Evolutionary conservation across 2,329 filamentous ascomycete species (phyloP).

Genomic region (Curvularia sp.): DNA sequence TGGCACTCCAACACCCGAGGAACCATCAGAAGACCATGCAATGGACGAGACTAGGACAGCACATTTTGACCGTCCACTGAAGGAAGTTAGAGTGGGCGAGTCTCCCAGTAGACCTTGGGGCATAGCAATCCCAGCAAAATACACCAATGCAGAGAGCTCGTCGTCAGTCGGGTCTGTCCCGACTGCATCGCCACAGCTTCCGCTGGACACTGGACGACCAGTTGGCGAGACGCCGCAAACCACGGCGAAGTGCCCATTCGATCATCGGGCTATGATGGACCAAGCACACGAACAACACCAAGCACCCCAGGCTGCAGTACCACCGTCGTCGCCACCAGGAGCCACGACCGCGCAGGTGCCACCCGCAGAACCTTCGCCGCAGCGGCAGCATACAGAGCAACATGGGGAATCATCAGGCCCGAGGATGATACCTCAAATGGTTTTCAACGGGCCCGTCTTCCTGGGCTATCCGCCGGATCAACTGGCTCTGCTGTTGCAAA

Average conservation of each 20-base stretch:
- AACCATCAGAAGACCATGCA: constrained; percentile 47
- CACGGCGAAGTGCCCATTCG: constrained; percentile 47
- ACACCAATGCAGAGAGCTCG: constrained; percentile 50
- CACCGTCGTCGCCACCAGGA: constrained; percentile 23
- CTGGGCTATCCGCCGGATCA: constrained; percentile 72
- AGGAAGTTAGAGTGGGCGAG: constrained; percentile 91
- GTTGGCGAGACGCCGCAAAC: constrained; percentile 38
- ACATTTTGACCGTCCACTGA: constrained; percentile 83
- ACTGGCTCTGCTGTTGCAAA: constrained; percentile 44
- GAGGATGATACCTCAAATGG: constrained; percentile 67
- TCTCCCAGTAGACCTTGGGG: constrained; percentile 94
- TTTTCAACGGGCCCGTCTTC: constrained; percentile 93
- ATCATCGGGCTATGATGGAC: constrained; percentile 39
- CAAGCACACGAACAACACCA: constrained; percentile 21
- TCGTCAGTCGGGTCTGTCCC: constrained; percentile 51
- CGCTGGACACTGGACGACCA: constrained; percentile 52
- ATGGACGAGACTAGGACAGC: constrained; percentile 68
- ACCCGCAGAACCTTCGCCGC: constrained; percentile 14
- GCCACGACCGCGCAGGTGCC: constrained; percentile 22
- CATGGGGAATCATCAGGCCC: constrained; percentile 22
- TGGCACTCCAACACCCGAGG: constrained; percentile 48
- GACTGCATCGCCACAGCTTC: constrained; percentile 59
- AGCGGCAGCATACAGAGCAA: constrained; percentile 14
- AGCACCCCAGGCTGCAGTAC: constrained; percentile 14
- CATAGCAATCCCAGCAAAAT: constrained; percentile 75